phyloP scores from a whole-genome alignment of 352 stramenopile species.

The Phytophthora tentaculata region DNA sequence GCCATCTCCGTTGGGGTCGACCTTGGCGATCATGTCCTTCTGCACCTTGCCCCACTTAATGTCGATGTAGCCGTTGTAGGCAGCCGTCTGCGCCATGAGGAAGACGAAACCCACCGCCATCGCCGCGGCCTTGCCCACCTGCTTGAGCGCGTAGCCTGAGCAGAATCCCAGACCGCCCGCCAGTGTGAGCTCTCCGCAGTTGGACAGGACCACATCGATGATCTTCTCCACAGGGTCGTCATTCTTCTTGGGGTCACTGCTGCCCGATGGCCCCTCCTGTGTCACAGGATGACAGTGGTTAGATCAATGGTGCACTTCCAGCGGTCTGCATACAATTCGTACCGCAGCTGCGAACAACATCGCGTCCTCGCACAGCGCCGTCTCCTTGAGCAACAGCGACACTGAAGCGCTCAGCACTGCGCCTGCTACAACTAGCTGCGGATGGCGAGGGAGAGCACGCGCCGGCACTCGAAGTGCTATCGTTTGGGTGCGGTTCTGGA shows the following conservation, averaged over 20 bases:
- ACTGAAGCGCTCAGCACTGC: slow-evolving; percentile 57
- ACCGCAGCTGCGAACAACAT: slow-evolving; percentile 42
- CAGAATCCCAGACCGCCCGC: slow-evolving; percentile 78
- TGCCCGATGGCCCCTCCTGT: slow-evolving; percentile 43
- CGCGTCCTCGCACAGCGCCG: slow-evolving; percentile 58
- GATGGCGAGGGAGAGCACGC: slow-evolving; percentile 26
- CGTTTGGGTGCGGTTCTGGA: slow-evolving; percentile 39
- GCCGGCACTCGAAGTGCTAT: slow-evolving; percentile 35
- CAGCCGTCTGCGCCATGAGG: slow-evolving; percentile 75
- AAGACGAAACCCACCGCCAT: slow-evolving; percentile 83
- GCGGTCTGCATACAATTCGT: background rate
- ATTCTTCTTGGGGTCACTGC: slow-evolving; percentile 42
- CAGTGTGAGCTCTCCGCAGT: slow-evolving; percentile 76
- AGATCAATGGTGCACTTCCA: background rate
- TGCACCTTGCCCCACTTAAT: slow-evolving; percentile 92
- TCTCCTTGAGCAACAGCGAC: slow-evolving; percentile 44
- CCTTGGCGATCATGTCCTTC: slow-evolving; percentile 81
- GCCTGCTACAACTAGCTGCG: slow-evolving; percentile 46
- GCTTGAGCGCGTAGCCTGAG: slow-evolving; percentile 86
- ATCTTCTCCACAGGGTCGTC: slow-evolving; percentile 65
- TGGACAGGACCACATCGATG: slow-evolving; percentile 66
- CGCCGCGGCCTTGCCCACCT: slow-evolving; percentile 80
- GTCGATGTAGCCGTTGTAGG: slow-evolving; percentile 89
- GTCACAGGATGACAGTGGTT: slow-evolving; percentile 1
- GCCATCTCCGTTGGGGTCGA: slow-evolving; percentile 85